These are phyloP conservation scores for Sporothrix phasma DNA, from an alignment of 2,329 filamentous ascomycete genomes.

Conservation along the genomic window DNA sequence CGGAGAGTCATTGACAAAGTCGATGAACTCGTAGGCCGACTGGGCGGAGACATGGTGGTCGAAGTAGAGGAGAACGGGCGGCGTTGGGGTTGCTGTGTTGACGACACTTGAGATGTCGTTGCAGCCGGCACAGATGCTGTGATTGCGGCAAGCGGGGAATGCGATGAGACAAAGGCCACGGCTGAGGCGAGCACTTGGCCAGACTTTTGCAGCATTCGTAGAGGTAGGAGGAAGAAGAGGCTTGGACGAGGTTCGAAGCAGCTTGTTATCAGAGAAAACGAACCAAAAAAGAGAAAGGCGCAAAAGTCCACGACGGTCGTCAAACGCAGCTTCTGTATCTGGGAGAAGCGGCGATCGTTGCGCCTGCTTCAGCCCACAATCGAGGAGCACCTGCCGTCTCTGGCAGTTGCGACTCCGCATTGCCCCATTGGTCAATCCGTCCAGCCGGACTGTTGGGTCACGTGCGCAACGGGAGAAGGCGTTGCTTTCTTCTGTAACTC, in stretches of 20 bases:
- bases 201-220: conserved; percentile 10
- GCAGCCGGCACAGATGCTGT: neutral
- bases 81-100: neutral
- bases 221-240: neutral
- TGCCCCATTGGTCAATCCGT: neutral
- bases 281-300: neutral
- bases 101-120: neutral
- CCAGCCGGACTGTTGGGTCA: neutral
- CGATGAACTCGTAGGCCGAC: conserved; percentile 71
- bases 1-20: conserved; percentile 89
- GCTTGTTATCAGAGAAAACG: neutral
- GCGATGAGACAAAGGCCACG: conserved; percentile 3
- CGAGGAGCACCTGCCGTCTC: conserved; percentile 3
- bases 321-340: neutral
- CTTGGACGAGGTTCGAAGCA: neutral
- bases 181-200: conserved; percentile 9
- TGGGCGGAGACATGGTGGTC: conserved; percentile 41
- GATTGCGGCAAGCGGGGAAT: neutral
- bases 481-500: too few relatives aligned
- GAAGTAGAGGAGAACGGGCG: conserved; percentile 16
- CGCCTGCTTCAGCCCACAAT: neutral
- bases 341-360: neutral
- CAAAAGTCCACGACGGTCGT: neutral
- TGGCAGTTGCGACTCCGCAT: neutral
- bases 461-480: too few relatives aligned